A percentile compares a stretch with the other conserved stretches of the same genome.
phyloP scores from a whole-genome alignment of 148 eudicot genomes.

The Silene conica region DNA sequence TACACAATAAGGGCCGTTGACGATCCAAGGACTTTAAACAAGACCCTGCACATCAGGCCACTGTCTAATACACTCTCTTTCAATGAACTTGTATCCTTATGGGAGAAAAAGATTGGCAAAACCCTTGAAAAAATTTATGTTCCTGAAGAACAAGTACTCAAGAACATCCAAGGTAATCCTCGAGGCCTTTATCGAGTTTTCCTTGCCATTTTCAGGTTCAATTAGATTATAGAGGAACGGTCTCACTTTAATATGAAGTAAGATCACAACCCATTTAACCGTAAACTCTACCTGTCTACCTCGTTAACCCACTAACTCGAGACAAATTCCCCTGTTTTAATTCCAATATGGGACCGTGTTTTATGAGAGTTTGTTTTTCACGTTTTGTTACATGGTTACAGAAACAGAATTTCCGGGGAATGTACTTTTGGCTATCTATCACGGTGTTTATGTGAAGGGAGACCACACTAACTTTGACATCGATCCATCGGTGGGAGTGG shows the following conservation, averaged over 20 bases:
- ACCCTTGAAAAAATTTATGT: conserved; percentile 21
- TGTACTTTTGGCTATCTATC: conserved; percentile 37
- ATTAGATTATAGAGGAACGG: too few relatives aligned
- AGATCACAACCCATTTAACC: too few relatives aligned
- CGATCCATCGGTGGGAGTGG: conserved; percentile 54
- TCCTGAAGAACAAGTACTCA: conserved; percentile 25
- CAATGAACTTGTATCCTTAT: conserved; percentile 25
- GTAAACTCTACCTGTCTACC: too few relatives aligned
- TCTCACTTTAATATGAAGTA: too few relatives aligned
- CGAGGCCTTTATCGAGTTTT: too few relatives aligned
- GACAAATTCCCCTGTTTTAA: too few relatives aligned
- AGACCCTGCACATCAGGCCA: conserved; percentile 22
- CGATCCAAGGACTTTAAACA: conserved; percentile 24
- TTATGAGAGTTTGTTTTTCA: too few relatives aligned
- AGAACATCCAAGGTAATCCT: conserved; percentile 21
- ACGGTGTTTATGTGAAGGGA: conserved; percentile 55
- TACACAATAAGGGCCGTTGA: conserved; percentile 20
- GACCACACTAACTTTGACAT: conserved; percentile 51
- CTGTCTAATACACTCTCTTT: conserved; percentile 19
- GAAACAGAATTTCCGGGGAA: conserved; percentile 39
- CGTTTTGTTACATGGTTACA: not conserved
- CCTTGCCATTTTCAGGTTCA: too few relatives aligned
- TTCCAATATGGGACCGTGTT: too few relatives aligned
- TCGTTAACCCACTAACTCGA: too few relatives aligned
- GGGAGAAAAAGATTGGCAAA: conserved; percentile 33